Base-by-base conservation (phyloP, 371 early-diverging fungal genomes). In the Mucor piriformis region DNA sequence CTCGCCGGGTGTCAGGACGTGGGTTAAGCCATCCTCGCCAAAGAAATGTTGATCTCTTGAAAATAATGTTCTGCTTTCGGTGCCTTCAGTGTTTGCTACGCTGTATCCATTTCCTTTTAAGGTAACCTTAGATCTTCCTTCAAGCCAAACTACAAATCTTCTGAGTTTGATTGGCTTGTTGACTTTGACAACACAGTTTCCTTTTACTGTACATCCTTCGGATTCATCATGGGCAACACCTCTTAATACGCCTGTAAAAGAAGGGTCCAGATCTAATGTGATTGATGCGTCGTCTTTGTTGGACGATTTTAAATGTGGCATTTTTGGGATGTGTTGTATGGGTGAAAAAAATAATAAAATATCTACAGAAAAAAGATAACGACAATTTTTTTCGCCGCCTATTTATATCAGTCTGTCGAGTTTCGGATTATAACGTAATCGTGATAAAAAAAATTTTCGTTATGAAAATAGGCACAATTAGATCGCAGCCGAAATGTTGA, bases 391-490 rank as follows among this genome's bases (percentile, higher is more conserved):
- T 13, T 18, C n/a, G 18, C n/a, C 7, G 42, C 20, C 3, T 42
- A 18, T 42, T 42, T 42, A 42, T 42, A 42, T 18, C 18, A 18
- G 6, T 42, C 18, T 42, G 42, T 42, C 3, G 6, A 18, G 42
- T 42, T 20, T 42, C 42, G 42, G 42, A 42, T 20, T 29, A 29
- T 29, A 29, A 29, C 29, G 29, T 29, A 29, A 29, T 29, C 87
- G 84, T 20, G 71, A 66, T 3, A 77, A 57, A 47, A 77, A 81
- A 16, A 61, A 51, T n/a, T 89, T 73, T 24, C 79, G 75, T 34
- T 82, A 81, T 18, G 86, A 76, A 1, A 73, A 73, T 58, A 90
- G 89, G 29, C 29, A 29, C 21, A 40, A 42, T n/a, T 42, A n/a
- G 25, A 18, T 16, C 42, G 42, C 42, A 42, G 42, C 42, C 18